Evolutionary conservation across 257 asterid species (phyloP), one percentile per base, ranked within the genome.

Genomic region (Solanum sparsipilum): DNA sequence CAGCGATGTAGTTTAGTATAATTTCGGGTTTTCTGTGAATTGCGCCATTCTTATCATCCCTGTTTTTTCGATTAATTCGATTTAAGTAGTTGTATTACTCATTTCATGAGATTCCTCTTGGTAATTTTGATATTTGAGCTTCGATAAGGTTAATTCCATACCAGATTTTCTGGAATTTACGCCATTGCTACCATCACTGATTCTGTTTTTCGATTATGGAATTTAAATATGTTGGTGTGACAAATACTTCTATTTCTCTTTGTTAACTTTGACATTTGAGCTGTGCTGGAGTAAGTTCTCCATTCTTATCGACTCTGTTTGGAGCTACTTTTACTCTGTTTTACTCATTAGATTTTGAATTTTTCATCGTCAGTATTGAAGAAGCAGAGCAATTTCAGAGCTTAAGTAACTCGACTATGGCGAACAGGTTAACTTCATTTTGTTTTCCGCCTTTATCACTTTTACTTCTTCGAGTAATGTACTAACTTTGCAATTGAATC

Each of bases 331-430:
- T 76, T n/a, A 39, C 58, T 92, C 20, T 52, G 58, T 68, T 74
- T 67, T 16, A 87, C 39, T 81, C 48, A 36, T 58, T 39, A 4
- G 13, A 23, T 41, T 56, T 34, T 21, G 13, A 32, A 32, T 9
- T 72, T n/a, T 36, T 44, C 65, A 9, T 27, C 36, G 52, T 65
- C 90, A 92, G 94, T 48, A 67, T 39, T 73, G 91, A 90, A 36
- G 94, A 90, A 87, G 70, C 39, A 85, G n/a, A 70, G 75, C 88
- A 72, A 88, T 87, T 84, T 91, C 87, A 87, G 88, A 89, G 87
- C 94, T 68, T 67, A 86, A 89, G 88, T 83, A 96, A 93, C 92
- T 88, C 90, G 56, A 91, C 98, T 70, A 87, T 71, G 87, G 86
- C 88, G 90, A 93, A 90, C 86, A 90, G 93, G 98, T 94, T 72